These are phyloP conservation scores for Colletotrichum tofieldiae DNA, from an alignment of 2,329 filamentous ascomycete species.

Conservation along the genomic window DNA sequence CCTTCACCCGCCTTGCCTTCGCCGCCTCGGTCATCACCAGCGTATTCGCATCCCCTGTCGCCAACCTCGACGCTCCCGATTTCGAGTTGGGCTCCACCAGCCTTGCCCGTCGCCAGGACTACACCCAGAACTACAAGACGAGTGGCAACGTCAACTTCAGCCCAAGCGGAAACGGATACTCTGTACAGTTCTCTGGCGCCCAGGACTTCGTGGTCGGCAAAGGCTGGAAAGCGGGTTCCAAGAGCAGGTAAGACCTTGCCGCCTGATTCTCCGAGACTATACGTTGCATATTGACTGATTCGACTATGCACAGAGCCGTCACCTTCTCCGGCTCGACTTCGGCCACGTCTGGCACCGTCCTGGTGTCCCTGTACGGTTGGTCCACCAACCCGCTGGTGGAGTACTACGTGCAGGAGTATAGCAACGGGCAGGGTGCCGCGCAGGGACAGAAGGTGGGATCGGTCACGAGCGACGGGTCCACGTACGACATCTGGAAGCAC, in stretches of 20 bases:
- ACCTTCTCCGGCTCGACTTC: not conserved
- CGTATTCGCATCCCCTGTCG: not conserved
- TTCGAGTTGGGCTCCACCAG: not conserved
- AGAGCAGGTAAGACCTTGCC: not conserved
- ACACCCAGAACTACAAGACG: conserved; percentile 6
- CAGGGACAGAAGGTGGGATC: conserved; percentile 48
- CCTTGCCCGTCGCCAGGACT: not conserved
- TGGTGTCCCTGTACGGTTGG: conserved; percentile 56
- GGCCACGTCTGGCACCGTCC: not conserved
- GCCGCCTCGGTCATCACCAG: not conserved
- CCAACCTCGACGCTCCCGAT: not conserved
- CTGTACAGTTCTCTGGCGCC: not conserved
- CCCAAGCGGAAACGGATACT: conserved; percentile 44
- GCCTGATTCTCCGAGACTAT: not conserved
- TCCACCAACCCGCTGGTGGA: conserved; percentile 68
- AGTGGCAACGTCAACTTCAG: not conserved
- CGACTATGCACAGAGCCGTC: not conserved
- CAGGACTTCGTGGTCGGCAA: conserved; percentile 1
- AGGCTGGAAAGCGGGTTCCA: conserved; percentile 2
- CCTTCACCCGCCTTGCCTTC: not conserved
- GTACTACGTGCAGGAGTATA: conserved; percentile 70
- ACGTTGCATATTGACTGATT: not conserved
- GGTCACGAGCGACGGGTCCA: conserved; percentile 51
- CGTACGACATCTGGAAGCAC: conserved; percentile 52
- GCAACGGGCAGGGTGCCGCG: conserved; percentile 8